These are phyloP conservation scores for Castanea mollissima DNA, from an alignment of 306 rosid genomes.

Conservation along the genomic window DNA sequence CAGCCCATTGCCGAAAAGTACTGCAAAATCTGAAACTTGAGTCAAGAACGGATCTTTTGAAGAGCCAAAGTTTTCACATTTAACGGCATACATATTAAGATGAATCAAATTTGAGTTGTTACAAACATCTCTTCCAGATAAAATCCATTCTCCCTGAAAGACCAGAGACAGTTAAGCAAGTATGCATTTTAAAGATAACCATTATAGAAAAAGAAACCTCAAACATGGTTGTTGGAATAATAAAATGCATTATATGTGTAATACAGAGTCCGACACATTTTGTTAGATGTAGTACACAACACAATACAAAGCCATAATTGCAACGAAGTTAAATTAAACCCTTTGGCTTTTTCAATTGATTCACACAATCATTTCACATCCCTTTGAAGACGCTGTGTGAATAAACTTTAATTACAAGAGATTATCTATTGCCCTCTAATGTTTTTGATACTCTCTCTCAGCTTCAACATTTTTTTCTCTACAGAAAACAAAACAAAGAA, in stretches of 20 bases:
- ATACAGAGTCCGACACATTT: background rate
- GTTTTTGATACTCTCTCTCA: background rate
- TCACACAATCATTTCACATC: background rate
- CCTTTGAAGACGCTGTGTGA: background rate
- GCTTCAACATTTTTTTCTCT: background rate
- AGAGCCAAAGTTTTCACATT: conserved; percentile 66
- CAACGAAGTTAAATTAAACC: background rate
- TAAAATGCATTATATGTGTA: background rate
- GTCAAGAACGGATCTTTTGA: conserved; percentile 92
- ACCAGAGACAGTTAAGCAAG: conserved; percentile 22
- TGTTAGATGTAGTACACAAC: background rate
- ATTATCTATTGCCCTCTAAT: background rate
- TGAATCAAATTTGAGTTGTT: conserved; percentile 47
- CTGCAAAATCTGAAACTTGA: conserved; percentile 90
- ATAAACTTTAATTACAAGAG: background rate
- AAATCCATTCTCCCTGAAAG: conserved; percentile 96
- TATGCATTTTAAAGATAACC: background rate
- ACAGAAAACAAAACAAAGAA: background rate
- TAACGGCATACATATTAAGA: conserved; percentile 70
- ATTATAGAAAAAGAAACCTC: background rate
- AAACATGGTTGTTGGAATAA: background rate
- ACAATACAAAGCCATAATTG: background rate
- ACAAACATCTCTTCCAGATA: conserved; percentile 79
- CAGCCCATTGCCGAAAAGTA: conserved; percentile 92
- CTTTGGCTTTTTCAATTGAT: background rate